Conservation (phyloP, 768 basidiomycete species). For the Lactarius hengduanensis region DNA sequence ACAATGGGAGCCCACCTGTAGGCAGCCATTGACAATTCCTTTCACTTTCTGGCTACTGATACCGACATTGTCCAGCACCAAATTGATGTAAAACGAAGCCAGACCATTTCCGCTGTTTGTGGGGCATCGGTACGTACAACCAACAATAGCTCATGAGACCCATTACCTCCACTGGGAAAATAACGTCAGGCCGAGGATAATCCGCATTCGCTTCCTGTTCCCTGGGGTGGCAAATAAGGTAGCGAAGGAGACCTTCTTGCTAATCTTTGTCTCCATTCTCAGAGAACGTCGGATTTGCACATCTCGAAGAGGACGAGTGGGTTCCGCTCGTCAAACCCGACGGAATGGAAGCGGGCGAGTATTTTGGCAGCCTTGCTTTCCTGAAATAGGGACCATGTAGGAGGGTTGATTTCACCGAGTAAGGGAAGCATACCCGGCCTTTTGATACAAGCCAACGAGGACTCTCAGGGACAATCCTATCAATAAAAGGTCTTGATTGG, state of each 20-base stretch:
- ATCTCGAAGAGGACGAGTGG: slow-evolving; percentile 50
- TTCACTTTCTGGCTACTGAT: slow-evolving; percentile 53
- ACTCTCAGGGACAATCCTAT: slow-evolving; percentile 65
- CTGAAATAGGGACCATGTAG: slow-evolving; percentile 30
- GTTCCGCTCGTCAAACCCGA: slow-evolving; percentile 55
- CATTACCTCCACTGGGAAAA: slow-evolving; percentile 74
- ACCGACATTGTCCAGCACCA: slow-evolving; percentile 64
- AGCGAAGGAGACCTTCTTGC: slow-evolving; percentile 47
- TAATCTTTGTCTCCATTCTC: slow-evolving; percentile 58
- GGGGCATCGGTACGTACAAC: neutral
- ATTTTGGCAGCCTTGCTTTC: slow-evolving; percentile 59
- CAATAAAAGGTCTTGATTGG: neutral
- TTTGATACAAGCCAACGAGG: slow-evolving; percentile 65
- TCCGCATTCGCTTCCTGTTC: slow-evolving; percentile 64
- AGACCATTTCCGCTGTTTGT: slow-evolving; percentile 60
- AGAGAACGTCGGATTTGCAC: slow-evolving; percentile 71
- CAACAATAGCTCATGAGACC: neutral
- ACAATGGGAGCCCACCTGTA: slow-evolving; percentile 44
- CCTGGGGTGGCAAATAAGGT: slow-evolving; percentile 60
- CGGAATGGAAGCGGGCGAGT: slow-evolving; percentile 72
- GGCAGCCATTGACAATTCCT: slow-evolving; percentile 58
- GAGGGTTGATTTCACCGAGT: neutral
- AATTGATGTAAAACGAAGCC: slow-evolving; percentile 71
- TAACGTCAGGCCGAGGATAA: slow-evolving; percentile 63
- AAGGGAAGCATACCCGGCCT: slow-evolving; percentile 45